Conservation (phyloP, 805 yeast genomes). For the Saitoella complicata region DNA sequence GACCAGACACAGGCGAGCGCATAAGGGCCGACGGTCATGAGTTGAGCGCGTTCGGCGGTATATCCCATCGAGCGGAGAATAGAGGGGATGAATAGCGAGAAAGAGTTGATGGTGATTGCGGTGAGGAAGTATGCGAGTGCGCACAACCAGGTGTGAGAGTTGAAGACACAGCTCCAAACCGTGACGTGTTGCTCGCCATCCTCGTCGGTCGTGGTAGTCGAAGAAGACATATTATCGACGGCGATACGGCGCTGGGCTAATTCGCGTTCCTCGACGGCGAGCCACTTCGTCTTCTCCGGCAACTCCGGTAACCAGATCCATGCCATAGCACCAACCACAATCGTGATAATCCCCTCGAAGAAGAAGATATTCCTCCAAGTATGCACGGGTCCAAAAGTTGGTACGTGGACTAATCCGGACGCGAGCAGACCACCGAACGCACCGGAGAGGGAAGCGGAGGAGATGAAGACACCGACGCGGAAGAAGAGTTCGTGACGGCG, state of each 20-base stretch:
- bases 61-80: constrained; percentile 45
- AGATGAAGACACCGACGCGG: constrained; percentile 24
- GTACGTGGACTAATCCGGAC: constrained; percentile 13
- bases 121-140: constrained; percentile 1
- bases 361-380: neutral
- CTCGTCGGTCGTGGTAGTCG: neutral
- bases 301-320: neutral
- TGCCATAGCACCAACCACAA: neutral
- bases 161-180: neutral
- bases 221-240: too few species aligned
- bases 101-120: constrained; percentile 24
- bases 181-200: neutral
- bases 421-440: constrained; percentile 27
- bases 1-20: constrained; percentile 51
- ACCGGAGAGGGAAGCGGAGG: constrained; percentile 24
- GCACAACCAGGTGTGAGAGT: neutral
- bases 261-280: neutral
- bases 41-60: constrained; percentile 57
- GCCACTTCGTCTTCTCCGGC: neutral
- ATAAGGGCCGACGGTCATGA: constrained; percentile 76
- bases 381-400: constrained; percentile 17
- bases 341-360: neutral
- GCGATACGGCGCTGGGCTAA: too few species aligned
- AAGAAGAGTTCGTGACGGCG: constrained; percentile 24
- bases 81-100: constrained; percentile 24